A percentile compares a stretch with the other conserved stretches of the same genome.
These are phyloP conservation scores for Fusarium illudens DNA, from an alignment of 2,329 filamentous ascomycete genomes.

Conservation along the genomic window DNA sequence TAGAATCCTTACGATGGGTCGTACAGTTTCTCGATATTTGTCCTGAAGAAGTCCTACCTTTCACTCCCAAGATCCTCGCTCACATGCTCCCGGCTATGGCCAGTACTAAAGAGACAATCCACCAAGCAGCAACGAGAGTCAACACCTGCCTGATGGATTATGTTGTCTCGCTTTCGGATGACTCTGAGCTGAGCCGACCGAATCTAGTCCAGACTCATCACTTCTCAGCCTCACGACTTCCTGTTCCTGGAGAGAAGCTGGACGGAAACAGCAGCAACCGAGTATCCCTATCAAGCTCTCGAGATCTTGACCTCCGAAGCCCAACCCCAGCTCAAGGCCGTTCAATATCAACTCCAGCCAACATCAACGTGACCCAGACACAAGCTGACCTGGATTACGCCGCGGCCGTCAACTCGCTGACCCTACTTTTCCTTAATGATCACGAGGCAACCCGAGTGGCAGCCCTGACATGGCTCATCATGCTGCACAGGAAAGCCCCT, in stretches of 20 bases:
- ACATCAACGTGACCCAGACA: conserved; percentile 53
- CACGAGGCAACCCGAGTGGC: conserved; percentile 95
- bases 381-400: conserved; percentile 90
- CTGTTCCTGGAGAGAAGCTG: conserved; percentile 54
- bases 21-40: conserved; percentile 97
- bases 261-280: conserved; percentile 60
- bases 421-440: conserved; percentile 92
- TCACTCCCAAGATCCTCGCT: conserved; percentile 90
- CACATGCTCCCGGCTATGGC: conserved; percentile 95
- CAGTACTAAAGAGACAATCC: conserved; percentile 87
- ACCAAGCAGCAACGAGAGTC: conserved; percentile 86
- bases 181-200: conserved; percentile 51
- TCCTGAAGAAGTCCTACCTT: conserved; percentile 93
- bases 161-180: conserved; percentile 88
- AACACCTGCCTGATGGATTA: conserved; percentile 94
- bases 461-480: conserved; percentile 94
- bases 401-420: conserved; percentile 91
- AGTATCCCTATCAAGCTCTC: conserved; percentile 61
- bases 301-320: conserved; percentile 63
- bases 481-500: conserved; percentile 95
- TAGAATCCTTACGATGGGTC: conserved; percentile 94
- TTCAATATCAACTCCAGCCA: conserved; percentile 56
- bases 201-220: conserved; percentile 39
- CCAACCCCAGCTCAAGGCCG: conserved; percentile 61
- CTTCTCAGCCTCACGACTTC: conserved; percentile 51